These are phyloP conservation scores for Phaeoacremonium minimum DNA, from an alignment of 2,329 filamentous ascomycete species.

Conservation along the genomic window DNA sequence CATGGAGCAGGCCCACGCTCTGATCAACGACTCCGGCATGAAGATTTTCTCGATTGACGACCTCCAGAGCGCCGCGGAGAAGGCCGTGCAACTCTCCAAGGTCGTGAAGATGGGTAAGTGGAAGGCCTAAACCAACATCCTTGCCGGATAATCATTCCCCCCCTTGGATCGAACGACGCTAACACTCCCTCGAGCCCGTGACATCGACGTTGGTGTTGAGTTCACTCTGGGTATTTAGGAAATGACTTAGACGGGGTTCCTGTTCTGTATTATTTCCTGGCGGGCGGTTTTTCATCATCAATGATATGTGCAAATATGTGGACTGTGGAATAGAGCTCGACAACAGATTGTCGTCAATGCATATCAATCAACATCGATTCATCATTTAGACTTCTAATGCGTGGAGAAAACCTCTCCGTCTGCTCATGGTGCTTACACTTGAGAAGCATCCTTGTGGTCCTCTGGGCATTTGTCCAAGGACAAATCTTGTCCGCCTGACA, in stretches of 20 bases:
- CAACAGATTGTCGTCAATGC: neutral
- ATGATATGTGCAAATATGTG: neutral
- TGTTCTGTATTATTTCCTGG: neutral
- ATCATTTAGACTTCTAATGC: neutral
- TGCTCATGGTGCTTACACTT: neutral
- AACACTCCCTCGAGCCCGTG: constrained; percentile 57
- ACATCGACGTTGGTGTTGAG: constrained; percentile 96
- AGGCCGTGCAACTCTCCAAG: constrained; percentile 98
- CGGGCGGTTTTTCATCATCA: neutral
- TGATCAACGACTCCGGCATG: constrained; percentile 93
- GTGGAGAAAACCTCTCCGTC: too few relatives aligned
- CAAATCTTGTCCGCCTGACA: too few relatives aligned
- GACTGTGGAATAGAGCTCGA: neutral
- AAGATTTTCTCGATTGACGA: constrained; percentile 99
- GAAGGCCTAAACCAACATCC: too few relatives aligned
- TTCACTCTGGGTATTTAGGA: constrained; percentile 88
- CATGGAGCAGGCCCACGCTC: constrained; percentile 88
- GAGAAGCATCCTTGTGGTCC: neutral
- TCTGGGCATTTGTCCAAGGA: neutral
- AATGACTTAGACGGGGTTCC: neutral
- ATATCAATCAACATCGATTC: neutral
- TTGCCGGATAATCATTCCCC: too few relatives aligned
- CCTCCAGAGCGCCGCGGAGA: constrained; percentile 94
- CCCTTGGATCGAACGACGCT: constrained; percentile 5
- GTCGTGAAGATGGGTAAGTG: constrained; percentile 93